Evolutionary conservation across 805 yeast species (phyloP).

Genomic region (Middelhovenomyces tepae): DNA sequence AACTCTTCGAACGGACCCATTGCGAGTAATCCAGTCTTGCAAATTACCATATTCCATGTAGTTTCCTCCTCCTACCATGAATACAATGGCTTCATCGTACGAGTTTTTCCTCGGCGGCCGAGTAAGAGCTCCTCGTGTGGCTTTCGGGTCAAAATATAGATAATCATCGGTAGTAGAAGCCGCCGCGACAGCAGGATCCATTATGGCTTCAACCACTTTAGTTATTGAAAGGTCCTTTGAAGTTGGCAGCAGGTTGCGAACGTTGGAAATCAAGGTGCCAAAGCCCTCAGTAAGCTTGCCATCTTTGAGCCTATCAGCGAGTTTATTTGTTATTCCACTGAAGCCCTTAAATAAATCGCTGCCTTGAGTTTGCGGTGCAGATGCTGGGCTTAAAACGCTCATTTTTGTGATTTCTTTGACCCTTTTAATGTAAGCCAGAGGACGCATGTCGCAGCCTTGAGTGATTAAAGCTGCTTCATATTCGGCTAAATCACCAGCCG

Average conservation of each 20-base stretch:
- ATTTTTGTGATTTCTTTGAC: conserved; percentile 66
- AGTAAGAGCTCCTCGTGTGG: conserved; percentile 80
- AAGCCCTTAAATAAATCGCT: conserved; percentile 38
- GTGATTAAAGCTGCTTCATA: conserved; percentile 54
- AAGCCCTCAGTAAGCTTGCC: conserved; percentile 82
- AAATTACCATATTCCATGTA: conserved; percentile 89
- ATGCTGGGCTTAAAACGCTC: conserved; percentile 25
- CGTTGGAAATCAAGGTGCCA: conserved; percentile 78
- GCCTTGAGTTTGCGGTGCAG: conserved; percentile 18
- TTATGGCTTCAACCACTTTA: conserved; percentile 79
- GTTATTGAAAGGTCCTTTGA: conserved; percentile 85
- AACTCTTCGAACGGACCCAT: conserved; percentile 42
- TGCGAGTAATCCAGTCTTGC: conserved; percentile 67
- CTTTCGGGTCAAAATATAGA: conserved; percentile 79
- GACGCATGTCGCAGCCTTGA: conserved; percentile 51
- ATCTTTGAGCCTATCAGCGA: conserved; percentile 66
- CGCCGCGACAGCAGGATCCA: conserved; percentile 58
- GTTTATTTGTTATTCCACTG: conserved; percentile 62
- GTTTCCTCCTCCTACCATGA: conserved; percentile 95
- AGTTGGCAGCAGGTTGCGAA: conserved; percentile 79
- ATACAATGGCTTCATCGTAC: conserved; percentile 75
- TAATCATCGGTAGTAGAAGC: conserved; percentile 80
- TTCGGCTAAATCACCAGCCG: conserved; percentile 44
- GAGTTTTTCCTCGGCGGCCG: conserved; percentile 79
- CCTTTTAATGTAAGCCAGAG: conserved; percentile 67